These are phyloP conservation scores for Phalaenopsis hybrid DNA, from an alignment of 116 monocot genomes.

Conservation along the genomic window DNA sequence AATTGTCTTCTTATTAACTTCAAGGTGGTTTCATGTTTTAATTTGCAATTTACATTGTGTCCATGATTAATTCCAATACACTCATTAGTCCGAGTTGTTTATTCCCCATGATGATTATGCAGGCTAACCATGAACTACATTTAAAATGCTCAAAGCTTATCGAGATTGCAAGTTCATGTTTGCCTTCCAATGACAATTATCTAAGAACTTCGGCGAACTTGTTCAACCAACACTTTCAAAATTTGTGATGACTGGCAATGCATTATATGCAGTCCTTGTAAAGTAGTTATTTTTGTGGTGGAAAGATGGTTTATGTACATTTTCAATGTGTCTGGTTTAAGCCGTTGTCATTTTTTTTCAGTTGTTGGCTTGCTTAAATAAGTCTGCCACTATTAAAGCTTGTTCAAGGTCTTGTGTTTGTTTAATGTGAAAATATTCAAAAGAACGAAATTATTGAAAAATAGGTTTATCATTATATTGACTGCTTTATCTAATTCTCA, in stretches of 20 bases:
- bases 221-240: neutral
- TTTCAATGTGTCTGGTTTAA: neutral
- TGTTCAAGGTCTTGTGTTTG: neutral
- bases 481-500: neutral
- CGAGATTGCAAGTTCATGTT: neutral
- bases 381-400: neutral
- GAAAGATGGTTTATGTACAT: too few relatives aligned
- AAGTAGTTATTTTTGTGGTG: too few relatives aligned
- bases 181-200: neutral
- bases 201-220: neutral
- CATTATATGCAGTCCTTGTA: neutral
- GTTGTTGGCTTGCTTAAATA: neutral
- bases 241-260: neutral
- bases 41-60: neutral
- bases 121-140: neutral
- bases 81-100: neutral
- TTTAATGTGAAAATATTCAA: too few relatives aligned
- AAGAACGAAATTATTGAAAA: neutral
- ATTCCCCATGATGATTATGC: neutral
- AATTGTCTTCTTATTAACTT: neutral
- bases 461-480: too few relatives aligned
- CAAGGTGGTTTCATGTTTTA: neutral
- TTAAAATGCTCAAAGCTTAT: conserved; percentile 6
- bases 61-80: neutral
- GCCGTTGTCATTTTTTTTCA: neutral